Conservation (phyloP, 2,329 filamentous ascomycete genomes). For the Leptographium procerum region DNA sequence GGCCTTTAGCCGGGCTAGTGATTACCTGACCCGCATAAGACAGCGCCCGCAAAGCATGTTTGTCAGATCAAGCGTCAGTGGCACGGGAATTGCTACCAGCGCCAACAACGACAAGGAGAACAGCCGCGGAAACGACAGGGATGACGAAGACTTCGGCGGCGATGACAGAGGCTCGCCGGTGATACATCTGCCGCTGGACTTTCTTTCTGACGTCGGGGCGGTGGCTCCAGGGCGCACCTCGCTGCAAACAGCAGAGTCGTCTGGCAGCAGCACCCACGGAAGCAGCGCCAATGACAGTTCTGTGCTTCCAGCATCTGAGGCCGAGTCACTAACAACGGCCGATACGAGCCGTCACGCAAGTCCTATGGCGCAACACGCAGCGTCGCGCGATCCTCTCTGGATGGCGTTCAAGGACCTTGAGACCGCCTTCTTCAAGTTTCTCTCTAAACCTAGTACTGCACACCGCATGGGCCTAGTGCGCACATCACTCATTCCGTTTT, state of each 20-base stretch:
- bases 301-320: conserved; percentile 15
- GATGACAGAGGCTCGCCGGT: conserved; percentile 1
- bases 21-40: conserved; percentile 42
- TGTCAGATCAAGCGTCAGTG: conserved; percentile 21
- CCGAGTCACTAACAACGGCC: conserved; percentile 24
- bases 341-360: conserved; percentile 27
- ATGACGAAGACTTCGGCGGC: neutral
- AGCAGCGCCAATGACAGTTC: conserved; percentile 15
- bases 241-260: conserved; percentile 15
- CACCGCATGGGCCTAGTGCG: conserved; percentile 69
- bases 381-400: conserved; percentile 41
- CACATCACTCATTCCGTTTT: conserved; percentile 61
- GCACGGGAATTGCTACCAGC: neutral
- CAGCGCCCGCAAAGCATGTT: conserved; percentile 31
- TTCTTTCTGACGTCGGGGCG: neutral
- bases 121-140: neutral
- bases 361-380: conserved; percentile 28
- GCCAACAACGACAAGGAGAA: neutral
- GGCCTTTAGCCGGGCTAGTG: conserved; percentile 30
- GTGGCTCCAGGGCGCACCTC: conserved; percentile 9
- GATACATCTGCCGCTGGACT: neutral
- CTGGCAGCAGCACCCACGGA: conserved; percentile 15
- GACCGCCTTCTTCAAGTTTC: conserved; percentile 43
- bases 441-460: conserved; percentile 54
- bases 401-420: conserved; percentile 43